Percentiles rank a stretch among this genome's conserved stretches.
These are phyloP conservation scores for Aspergillus hiratsukae DNA, from an alignment of 2,329 filamentous ascomycete species.

Conservation along the genomic window DNA sequence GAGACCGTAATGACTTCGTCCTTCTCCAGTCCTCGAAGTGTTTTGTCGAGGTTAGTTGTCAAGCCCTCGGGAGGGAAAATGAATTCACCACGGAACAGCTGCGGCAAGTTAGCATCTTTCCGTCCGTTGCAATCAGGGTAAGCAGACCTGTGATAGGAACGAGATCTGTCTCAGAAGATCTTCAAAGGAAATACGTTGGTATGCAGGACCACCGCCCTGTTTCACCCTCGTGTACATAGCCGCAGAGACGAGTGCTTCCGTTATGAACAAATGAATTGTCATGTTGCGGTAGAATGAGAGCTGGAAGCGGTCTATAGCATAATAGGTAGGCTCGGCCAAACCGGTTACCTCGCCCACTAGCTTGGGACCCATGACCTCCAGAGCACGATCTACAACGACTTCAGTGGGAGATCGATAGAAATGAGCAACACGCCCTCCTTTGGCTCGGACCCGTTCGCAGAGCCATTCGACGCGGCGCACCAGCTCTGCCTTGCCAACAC, in stretches of 20 bases:
- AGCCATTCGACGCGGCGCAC: conserved; percentile 89
- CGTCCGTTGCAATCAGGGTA: background rate
- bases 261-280: conserved; percentile 97
- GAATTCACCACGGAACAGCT: conserved; percentile 92
- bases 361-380: conserved; percentile 87
- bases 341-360: conserved; percentile 76
- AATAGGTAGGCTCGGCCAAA: conserved; percentile 86
- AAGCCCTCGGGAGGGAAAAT: conserved; percentile 91
- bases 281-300: conserved; percentile 98
- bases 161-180: conserved; percentile 73
- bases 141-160: conserved; percentile 68
- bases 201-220: conserved; percentile 74
- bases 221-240: conserved; percentile 91
- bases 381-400: conserved; percentile 78
- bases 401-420: conserved; percentile 77
- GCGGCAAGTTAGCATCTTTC: conserved; percentile 9
- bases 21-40: conserved; percentile 68
- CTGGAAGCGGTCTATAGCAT: conserved; percentile 92
- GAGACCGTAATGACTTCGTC: conserved; percentile 72
- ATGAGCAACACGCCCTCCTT: conserved; percentile 89
- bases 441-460: conserved; percentile 70
- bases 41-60: conserved; percentile 72
- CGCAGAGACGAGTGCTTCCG: conserved; percentile 82
- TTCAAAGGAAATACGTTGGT: conserved; percentile 71
- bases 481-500: conserved; percentile 82